These are phyloP conservation scores for Trichoderma sp. DNA, from an alignment of 2,329 filamentous ascomycete species.

Conservation along the genomic window DNA sequence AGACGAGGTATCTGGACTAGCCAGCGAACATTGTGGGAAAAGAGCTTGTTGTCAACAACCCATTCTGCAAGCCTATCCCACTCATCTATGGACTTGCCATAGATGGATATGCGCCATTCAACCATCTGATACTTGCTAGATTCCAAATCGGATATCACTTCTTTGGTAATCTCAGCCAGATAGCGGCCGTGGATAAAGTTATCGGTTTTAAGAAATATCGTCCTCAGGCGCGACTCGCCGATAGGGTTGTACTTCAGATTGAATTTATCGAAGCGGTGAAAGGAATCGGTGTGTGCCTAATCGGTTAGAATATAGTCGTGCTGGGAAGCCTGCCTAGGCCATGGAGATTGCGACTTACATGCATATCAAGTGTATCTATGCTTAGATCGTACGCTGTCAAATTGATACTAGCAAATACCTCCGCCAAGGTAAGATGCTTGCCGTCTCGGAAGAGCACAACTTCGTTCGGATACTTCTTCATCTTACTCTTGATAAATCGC, in stretches of 20 bases:
- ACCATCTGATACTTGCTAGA: conserved; percentile 99
- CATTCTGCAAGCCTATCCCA: conserved; percentile 99
- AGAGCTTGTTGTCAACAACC: conserved; percentile 98
- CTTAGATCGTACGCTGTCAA: conserved; percentile 95
- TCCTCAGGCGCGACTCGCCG: conserved; percentile 88
- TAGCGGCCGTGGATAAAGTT: conserved; percentile 97
- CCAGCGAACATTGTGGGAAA: conserved; percentile 97
- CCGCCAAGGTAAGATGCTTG: conserved; percentile 81
- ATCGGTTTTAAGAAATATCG: conserved; percentile 99
- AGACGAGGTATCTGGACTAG: conserved; percentile 91
- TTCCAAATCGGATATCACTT: conserved; percentile 94
- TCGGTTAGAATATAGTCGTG: conserved; percentile 47
- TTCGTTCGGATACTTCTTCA: conserved; percentile 97
- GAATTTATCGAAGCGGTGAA: conserved; percentile 99
- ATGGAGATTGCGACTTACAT: conserved; percentile 63
- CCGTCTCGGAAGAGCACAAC: conserved; percentile 89
- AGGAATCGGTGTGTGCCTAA: conserved; percentile 91
- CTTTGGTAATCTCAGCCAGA: conserved; percentile 93
- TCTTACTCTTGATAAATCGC: conserved; percentile 99
- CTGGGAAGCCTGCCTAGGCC: conserved; percentile 54
- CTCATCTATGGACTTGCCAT: conserved; percentile 85
- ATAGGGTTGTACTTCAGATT: conserved; percentile 98
- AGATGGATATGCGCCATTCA: conserved; percentile 98
- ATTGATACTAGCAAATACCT: conserved; percentile 97
- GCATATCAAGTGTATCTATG: conserved; percentile 98